Conservation (phyloP, 805 yeast genomes). For the Saturnispora besseyi region DNA sequence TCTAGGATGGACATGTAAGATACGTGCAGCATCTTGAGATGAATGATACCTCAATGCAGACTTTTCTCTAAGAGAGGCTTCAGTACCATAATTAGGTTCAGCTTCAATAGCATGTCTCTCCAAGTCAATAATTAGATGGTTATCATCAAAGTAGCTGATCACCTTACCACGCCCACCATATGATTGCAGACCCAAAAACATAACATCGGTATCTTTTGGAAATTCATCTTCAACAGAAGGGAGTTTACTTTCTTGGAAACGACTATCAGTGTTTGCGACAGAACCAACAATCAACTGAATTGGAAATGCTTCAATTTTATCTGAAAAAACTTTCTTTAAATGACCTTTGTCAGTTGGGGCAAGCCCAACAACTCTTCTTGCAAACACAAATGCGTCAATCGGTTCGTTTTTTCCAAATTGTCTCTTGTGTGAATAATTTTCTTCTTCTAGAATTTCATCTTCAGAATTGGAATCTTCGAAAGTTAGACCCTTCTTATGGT, state of each 20-base stretch:
- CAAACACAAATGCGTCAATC: constrained; percentile 54
- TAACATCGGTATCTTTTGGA: constrained; percentile 61
- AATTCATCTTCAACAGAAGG: constrained; percentile 73
- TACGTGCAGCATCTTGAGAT: constrained; percentile 53
- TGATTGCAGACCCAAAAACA: constrained; percentile 78
- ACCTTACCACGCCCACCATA: constrained; percentile 75
- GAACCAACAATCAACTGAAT: constrained; percentile 69
- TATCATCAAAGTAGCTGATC: constrained; percentile 53
- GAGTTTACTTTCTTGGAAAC: constrained; percentile 67
- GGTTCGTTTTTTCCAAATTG: constrained; percentile 14
- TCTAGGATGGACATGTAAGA: constrained; percentile 47
- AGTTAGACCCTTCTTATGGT: constrained; percentile 44
- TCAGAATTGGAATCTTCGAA: constrained; percentile 14
- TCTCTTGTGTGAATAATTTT: constrained; percentile 1
- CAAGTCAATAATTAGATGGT: constrained; percentile 12
- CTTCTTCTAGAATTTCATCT: constrained; percentile 10
- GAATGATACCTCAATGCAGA: constrained; percentile 52
- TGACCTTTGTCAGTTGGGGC: constrained; percentile 66
- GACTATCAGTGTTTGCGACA: constrained; percentile 62
- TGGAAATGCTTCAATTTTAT: constrained; percentile 52
- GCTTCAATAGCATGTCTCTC: constrained; percentile 25
- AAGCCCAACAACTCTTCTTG: constrained; percentile 71
- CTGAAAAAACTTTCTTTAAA: constrained; percentile 58
- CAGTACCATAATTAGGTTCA: constrained; percentile 61
- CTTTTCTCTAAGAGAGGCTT: constrained; percentile 49